Base-by-base conservation (phyloP, 768 basidiomycete species). In the Serendipita indica region DNA sequence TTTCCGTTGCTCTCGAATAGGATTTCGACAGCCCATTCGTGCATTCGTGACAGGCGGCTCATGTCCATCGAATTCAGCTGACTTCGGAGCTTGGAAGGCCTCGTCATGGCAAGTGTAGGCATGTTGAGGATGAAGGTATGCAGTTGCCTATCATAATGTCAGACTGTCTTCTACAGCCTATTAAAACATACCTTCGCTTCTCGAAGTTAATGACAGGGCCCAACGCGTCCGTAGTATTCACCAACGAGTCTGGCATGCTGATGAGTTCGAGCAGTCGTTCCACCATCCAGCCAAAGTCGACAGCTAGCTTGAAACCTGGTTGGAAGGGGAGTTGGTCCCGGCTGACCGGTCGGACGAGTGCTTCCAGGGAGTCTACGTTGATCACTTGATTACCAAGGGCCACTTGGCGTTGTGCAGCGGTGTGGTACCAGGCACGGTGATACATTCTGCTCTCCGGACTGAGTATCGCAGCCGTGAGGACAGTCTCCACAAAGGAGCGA, bases 231-330 rank as follows among this genome's bases (percentile, higher is more conserved):
- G 72, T 67, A 0, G 74, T 66, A 14, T 79, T 74, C 46, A 80
- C 77, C 5, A 87, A 69, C 14, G 81, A 73, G 66, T 91, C 86
- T 2, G 86, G 82, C 57, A 81, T 76, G 27, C 82, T 80, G 60
- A 89, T 78, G 46, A 90, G 73, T 67, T 90, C 89, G 33, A 90
- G 70, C 69, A 90, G 78, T 41, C 86, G 78, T 67, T 91, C 89
- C 60, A 91, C 67, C 35, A 89, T 70, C 87, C 88, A 91, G 7
- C 85, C 86, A 63, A 88, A 78, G 66, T 90, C 89, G 14, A 84
- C 77, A 2, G 82, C 80, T 43, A 89, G 70, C 3, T 77, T 72
- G 32, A 80, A 77, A 30, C 72, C 72, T 30, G 76, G 73, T 12
- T 71, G 65, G 16, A 75, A 69, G 7, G 72, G 41, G 10, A 54